Conservation (phyloP, 495 filamentous ascomycete genomes). For the Penicillium macrosclerotiorum region DNA sequence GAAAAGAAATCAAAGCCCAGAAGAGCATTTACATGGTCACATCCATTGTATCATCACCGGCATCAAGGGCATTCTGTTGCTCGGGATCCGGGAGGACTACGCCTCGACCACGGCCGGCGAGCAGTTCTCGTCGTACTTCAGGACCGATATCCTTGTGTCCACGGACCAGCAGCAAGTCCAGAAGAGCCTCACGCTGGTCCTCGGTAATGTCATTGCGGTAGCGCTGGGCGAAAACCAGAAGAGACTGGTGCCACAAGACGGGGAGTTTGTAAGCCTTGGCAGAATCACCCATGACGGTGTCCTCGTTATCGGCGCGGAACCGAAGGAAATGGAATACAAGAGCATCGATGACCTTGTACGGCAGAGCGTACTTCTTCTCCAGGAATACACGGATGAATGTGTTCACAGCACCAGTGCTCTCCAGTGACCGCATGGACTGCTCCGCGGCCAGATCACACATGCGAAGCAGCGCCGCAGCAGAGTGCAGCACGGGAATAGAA, state of each 20-base stretch:
- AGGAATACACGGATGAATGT: conserved; percentile 88
- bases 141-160: conserved; percentile 89
- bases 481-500: conserved; percentile 84
- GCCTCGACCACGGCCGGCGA: conserved; percentile 86
- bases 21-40: conserved; percentile 41
- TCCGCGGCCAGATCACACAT: conserved; percentile 92
- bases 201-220: conserved; percentile 93
- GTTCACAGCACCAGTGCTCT: conserved; percentile 81
- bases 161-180: conserved; percentile 83
- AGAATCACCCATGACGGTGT: conserved; percentile 44
- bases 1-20: conserved; percentile 4
- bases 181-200: conserved; percentile 85
- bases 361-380: conserved; percentile 95
- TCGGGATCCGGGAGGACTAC: conserved; percentile 59
- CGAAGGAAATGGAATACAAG: conserved; percentile 95
- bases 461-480: conserved; percentile 83
- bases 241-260: conserved; percentile 85
- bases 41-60: conserved; percentile 93
- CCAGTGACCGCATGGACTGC: conserved; percentile 69
- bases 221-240: conserved; percentile 87
- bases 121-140: conserved; percentile 84
- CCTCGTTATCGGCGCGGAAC: conserved; percentile 63
- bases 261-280: conserved; percentile 63
- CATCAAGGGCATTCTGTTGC: conserved; percentile 54
- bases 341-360: conserved; percentile 90